Base-by-base conservation (phyloP, 163 green algal species). In the Coccomyxa subellipsoidea region DNA sequence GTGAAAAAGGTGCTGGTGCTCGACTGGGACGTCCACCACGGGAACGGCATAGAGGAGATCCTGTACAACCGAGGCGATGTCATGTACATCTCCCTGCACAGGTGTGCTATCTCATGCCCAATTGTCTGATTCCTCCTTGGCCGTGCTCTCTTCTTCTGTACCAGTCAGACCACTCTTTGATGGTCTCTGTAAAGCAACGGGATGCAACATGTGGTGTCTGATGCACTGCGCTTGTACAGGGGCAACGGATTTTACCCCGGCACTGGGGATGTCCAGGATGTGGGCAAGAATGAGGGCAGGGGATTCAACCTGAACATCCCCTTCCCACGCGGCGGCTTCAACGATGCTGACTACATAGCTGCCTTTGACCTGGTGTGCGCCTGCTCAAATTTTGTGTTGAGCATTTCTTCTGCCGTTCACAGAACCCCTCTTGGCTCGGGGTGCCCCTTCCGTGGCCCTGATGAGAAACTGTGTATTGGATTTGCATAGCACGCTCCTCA, bases 31-130 rank as follows among this genome's bases (percentile, higher is more conserved):
- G 76, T 85, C 37, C 81, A 85, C 76, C 94, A 97, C 72, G 94
- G 93, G 66, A 96, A 98, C 79, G 94, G 94, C 76, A 95, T 89
- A n/a, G 90, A 96, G 80, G 73, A 93, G 54, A 93, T 96, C 38
- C 92, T 96, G 81, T 87, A 96, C 35, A 77, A 88, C 69, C 40
- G 27, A 7, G 38, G 9, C 1, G 93, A 97, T 23, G 84, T 97
- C 69, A 80, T 96, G 81, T 97, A 95, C 87, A 88, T 95, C 39
- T 94, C 90, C 0, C 81, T 96, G 38, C 94, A 97, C 86, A 80
- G 76, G 76, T 80, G 25, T 27, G 66, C 59, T 35, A 15, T 32
- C 59, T 72, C 34, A 34, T 15, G n/a, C n/a, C n/a, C n/a, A n/a
- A n/a, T n/a, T n/a, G n/a, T n/a, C n/a, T n/a, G n/a, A n/a, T n/a